Base-by-base conservation (phyloP, 2,329 filamentous ascomycete genomes). In the Stagonosporopsis tanaceti region DNA sequence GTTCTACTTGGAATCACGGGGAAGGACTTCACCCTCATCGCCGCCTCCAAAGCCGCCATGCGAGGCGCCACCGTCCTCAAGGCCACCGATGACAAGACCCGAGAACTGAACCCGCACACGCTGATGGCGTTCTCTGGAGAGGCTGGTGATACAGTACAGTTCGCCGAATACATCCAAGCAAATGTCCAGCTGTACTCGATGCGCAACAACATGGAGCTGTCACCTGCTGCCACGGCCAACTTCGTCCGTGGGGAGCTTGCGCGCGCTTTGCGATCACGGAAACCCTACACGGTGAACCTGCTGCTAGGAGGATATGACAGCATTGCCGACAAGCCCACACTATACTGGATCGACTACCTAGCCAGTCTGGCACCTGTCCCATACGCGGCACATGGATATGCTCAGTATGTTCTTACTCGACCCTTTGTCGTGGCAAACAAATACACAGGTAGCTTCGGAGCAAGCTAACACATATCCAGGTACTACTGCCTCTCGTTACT, bases 1-100 rank as follows among this genome's bases (percentile, higher is more conserved):
- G 92, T 98, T 78, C 86, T 99, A 77, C 87, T 99, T 70, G 95
- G 95, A 75, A 97, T 99, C 79, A 97, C 94, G 59, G 96, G 95
- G 83, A 97, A 97, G 85, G 96, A 99, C 87, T 99, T 97, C 80
- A 96, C 93, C 82, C 88, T 99, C 85, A 89, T 99, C 78, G 95
- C 93, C 73, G 92, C 95, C 72, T 98, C 93, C 63, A 98, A 99
- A 84, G 95, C 95, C 76, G 92, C 93, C 72, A 98, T 98, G 93
- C 89, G 95, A 82, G 95, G 95, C 73, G 92, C 93, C 64, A 97
- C 94, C 59, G 90, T 99, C 78, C 89, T 99, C 76, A 99, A 99
- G 81, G 87, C 92, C 57, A 86, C 88, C 67, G 96, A 99, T 80
- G 94, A 99, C 86, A 99, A 99, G 87, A 99, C 95, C 65, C 87